Conservation (phyloP, 768 basidiomycete species). For the Mycena venus region DNA sequence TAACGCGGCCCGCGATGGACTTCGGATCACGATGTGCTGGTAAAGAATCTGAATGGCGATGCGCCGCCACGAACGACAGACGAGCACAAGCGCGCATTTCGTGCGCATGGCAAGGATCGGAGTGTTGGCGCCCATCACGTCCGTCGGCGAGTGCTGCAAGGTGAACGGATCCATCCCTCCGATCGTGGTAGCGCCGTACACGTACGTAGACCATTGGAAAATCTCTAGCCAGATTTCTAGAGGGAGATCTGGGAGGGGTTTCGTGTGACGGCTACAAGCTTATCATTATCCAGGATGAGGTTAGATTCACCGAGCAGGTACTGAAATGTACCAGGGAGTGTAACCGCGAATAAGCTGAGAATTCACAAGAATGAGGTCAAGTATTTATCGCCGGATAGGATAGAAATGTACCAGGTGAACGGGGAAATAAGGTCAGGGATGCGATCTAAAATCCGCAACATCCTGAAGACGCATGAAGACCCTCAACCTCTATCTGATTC, state of each 20-base stretch:
- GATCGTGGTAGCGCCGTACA: constrained; percentile 58
- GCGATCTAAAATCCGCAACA: constrained; percentile 23
- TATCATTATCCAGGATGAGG: neutral
- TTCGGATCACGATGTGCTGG: constrained; percentile 59
- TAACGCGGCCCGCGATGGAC: constrained; percentile 55
- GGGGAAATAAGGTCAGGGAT: constrained; percentile 11
- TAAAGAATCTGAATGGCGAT: constrained; percentile 60
- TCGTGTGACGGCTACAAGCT: constrained; percentile 5
- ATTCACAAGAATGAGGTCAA: neutral
- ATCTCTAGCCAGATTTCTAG: constrained; percentile 69
- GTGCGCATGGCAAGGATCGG: constrained; percentile 61
- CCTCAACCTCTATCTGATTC: neutral
- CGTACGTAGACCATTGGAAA: constrained; percentile 67
- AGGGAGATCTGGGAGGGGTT: constrained; percentile 54
- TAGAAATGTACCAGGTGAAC: constrained; percentile 24
- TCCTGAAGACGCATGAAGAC: constrained; percentile 18
- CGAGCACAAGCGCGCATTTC: constrained; percentile 63
- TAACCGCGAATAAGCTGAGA: neutral
- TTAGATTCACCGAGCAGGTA: neutral
- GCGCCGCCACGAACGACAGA: constrained; percentile 61
- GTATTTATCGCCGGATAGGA: neutral
- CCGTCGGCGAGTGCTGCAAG: constrained; percentile 53
- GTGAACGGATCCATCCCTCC: constrained; percentile 62
- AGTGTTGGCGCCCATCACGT: constrained; percentile 62
- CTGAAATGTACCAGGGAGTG: neutral